Conservation (phyloP, 345 rosid genomes). For the Aethionema arabicum region DNA sequence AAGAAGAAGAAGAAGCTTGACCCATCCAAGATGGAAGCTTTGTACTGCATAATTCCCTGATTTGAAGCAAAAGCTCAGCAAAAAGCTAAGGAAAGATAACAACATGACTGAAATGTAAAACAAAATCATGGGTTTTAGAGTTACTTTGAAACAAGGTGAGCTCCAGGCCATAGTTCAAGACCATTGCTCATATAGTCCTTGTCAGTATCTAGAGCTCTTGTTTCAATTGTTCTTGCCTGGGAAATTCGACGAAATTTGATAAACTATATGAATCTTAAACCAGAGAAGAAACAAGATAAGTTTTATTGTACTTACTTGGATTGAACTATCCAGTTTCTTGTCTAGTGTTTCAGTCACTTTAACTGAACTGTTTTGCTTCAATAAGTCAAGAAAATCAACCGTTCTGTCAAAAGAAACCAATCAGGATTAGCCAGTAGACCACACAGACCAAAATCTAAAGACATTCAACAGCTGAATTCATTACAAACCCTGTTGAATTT, state of each 20-base stretch:
- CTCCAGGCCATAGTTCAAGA: slow-evolving; percentile 57
- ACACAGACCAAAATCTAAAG: neutral
- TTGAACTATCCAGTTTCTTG: neutral
- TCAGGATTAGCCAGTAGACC: neutral
- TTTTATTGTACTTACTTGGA: slow-evolving; percentile 23
- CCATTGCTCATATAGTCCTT: slow-evolving; percentile 41
- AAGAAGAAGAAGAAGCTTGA: slow-evolving; percentile 34
- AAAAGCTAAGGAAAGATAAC: too few species aligned
- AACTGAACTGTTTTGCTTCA: slow-evolving; percentile 36
- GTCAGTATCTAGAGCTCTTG: slow-evolving; percentile 36
- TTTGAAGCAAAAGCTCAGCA: slow-evolving; percentile 14
- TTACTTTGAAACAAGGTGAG: slow-evolving; percentile 47
- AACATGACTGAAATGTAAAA: neutral
- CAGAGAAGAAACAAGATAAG: neutral
- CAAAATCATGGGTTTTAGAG: slow-evolving; percentile 7
- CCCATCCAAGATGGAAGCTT: slow-evolving; percentile 61
- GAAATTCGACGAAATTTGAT: neutral
- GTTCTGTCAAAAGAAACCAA: slow-evolving; percentile 15
- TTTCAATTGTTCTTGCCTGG: slow-evolving; percentile 28
- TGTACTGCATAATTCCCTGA: slow-evolving; percentile 45
- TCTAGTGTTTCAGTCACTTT: slow-evolving; percentile 19
- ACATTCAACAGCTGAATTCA: slow-evolving; percentile 25
- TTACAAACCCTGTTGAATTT: slow-evolving; percentile 16
- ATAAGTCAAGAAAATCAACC: slow-evolving; percentile 34
- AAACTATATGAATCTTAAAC: neutral